Evolutionary conservation across 192 early-diverging fungal genomes (phyloP), one percentile per base, ranked within the genome.

Genomic region (Glomus cerebriforme): DNA sequence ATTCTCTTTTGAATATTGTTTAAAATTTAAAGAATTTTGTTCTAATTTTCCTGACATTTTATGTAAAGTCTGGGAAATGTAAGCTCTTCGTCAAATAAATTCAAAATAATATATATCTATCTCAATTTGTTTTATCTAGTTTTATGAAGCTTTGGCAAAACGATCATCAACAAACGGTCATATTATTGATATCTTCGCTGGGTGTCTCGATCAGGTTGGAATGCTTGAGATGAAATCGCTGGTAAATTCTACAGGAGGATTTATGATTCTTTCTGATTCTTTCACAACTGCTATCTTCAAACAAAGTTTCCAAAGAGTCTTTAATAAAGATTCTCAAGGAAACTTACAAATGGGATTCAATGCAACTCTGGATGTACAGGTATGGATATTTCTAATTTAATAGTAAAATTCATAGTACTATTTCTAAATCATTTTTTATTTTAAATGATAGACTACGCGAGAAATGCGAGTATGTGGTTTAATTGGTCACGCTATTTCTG

Each of bases 151-250:
- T 1, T 80, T 99, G 63, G 92, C 96, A 2, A 94, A 93, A 85
- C 93, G 98, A 45, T 88, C 93, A 19, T 89, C 98, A 15, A 89
- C 92, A 43, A 93, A 96, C 45, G 95, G 97, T 2, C 93, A 98
- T 75, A 91, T 94, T 12, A 88, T 99, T 45, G 98, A 99, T 86
- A 94, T 99, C 34, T 99, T 98, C 88, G 95, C 93, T 26, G 98
- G 97, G n/a, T 98, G 96, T 75, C 85, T 97, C 82, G 97, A 99
- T 83, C 98, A 99, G 81, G 91, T 99, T 78, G 98, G 98, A 24
- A 83, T 98, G 77, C 91, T 96, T 75, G 98, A 99, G 81, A 98
- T 99, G 96, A 97, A 95, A 86, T 88, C 86, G 7, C 88, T 99
- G 81, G 91, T 91, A 22, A 98, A 93, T 83, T 83, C 81, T 68